Evolutionary conservation across 495 filamentous ascomycete species (phyloP).

Genomic region (Aspergillus cavernicola): DNA sequence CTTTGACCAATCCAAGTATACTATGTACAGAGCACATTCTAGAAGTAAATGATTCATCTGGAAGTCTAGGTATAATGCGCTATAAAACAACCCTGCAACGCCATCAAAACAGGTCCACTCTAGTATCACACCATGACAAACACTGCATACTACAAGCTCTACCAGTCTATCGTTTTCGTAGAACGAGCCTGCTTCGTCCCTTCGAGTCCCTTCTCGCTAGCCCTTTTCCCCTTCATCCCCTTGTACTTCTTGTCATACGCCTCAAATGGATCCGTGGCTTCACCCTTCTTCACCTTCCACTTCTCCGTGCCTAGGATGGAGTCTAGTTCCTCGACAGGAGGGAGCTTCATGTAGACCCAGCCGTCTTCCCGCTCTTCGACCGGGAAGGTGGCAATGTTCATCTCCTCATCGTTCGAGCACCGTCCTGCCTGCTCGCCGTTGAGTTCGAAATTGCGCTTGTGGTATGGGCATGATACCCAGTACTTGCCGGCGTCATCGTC

Average conservation of each 20-base stretch:
- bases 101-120: slow-evolving; percentile 2
- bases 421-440: slow-evolving; percentile 62
- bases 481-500: slow-evolving; percentile 62
- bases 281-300: slow-evolving; percentile 79
- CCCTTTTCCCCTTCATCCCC: slow-evolving; percentile 56
- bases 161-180: slow-evolving; percentile 68
- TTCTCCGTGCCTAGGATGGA: slow-evolving; percentile 71
- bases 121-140: slow-evolving; percentile 8
- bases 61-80: slow-evolving; percentile 5
- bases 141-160: slow-evolving; percentile 12
- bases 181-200: slow-evolving; percentile 38
- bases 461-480: slow-evolving; percentile 86
- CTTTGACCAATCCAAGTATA: not conserved
- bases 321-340: slow-evolving; percentile 83
- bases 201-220: slow-evolving; percentile 40
- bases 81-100: slow-evolving; percentile 1
- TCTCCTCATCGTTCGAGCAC: slow-evolving; percentile 70
- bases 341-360: slow-evolving; percentile 81
- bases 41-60: not conserved
- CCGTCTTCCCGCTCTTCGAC: slow-evolving; percentile 76
- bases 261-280: slow-evolving; percentile 59
- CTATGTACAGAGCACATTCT: not conserved
- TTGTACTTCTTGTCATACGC: slow-evolving; percentile 66
- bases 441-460: slow-evolving; percentile 90
- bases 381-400: slow-evolving; percentile 85